These are phyloP conservation scores for Edaphochlamys debaryana DNA, from an alignment of 139 green algal species.

Conservation along the genomic window DNA sequence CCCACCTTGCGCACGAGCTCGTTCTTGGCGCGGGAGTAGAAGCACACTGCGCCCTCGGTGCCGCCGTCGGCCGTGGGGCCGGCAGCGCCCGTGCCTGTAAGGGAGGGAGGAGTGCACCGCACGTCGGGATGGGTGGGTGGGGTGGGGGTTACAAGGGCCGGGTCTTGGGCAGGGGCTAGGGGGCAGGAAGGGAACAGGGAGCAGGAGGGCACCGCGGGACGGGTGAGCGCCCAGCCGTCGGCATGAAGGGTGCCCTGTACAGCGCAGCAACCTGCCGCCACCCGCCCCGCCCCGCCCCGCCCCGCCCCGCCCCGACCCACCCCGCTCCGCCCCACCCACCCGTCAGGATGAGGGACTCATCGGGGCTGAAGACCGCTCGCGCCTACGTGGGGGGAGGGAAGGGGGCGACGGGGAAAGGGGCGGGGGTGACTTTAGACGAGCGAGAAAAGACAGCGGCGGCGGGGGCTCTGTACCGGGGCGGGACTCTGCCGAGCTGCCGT, in stretches of 20 bases:
- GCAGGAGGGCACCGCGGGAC: too few relatives aligned
- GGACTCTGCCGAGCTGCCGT: too few relatives aligned
- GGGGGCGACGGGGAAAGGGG: too few relatives aligned
- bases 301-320: too few relatives aligned
- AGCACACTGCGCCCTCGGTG: constrained; percentile 54
- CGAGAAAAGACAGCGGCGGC: too few relatives aligned
- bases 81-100: neutral
- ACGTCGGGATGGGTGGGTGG: neutral
- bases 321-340: too few relatives aligned
- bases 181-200: neutral
- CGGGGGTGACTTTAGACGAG: too few relatives aligned
- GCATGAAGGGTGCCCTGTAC: too few relatives aligned
- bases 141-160: neutral
- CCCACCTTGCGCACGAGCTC: constrained; percentile 58
- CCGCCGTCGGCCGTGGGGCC: neutral
- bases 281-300: too few relatives aligned
- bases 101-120: neutral
- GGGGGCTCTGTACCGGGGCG: too few relatives aligned
- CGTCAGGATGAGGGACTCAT: constrained; percentile 64
- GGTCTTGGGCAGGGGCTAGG: neutral
- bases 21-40: constrained; percentile 55
- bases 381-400: constrained; percentile 44
- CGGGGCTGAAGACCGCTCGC: constrained; percentile 82
- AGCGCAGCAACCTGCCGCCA: too few relatives aligned
- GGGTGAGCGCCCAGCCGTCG: too few relatives aligned